Evolutionary conservation across 257 asterid species (phyloP), one percentile per base, ranked within the genome.

Genomic region (Craterostigma plantagineum): DNA sequence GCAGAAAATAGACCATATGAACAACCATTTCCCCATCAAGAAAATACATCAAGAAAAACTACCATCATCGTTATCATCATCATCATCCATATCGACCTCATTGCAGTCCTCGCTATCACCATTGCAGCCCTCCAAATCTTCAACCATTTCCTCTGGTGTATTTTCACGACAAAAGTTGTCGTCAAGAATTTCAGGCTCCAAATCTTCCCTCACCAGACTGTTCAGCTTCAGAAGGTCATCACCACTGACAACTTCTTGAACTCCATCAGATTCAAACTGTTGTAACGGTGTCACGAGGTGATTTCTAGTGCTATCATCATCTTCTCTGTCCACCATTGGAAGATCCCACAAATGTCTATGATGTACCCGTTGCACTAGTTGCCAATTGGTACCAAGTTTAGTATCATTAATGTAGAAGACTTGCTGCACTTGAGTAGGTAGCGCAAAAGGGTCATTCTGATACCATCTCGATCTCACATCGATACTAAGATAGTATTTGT

Each of bases 391-490:
- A 7, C 36, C 35, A 1, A 46, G 12, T n/a, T 38, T 46, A 1
- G 40, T 45, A 7, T 45, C 46, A 18, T 13, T 2, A 4, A 35
- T 10, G 18, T 17, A 44, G 9, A 45, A 54, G 30, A 46, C 47
- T 27, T 38, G 48, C 7, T 33, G 30, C 40, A 46, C 40, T 30
- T 46, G 18, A 15, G 10, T 9, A 13, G 27, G 51, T 13, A 46
- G 12, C 7, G 35, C 30, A 33, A 46, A 46, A 0, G 23, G 27
- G 33, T 46, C 51, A 33, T 46, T 16, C 12, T 46, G 9, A 14
- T 46, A 46, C 51, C 51, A 46, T 33, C 41, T 6, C 7, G 51
- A 46, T n/a, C 41, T 46, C 14, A 46, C 14, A 14, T 46, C 51
- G 3, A 33, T 46, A 8, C 38, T 45, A 1, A 30, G 14, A 13